A percentile compares a stretch with the other conserved stretches of the same genome.
Evolutionary conservation across 805 yeast genomes (phyloP).

Genomic region (Suhomyces canberraensis): DNA sequence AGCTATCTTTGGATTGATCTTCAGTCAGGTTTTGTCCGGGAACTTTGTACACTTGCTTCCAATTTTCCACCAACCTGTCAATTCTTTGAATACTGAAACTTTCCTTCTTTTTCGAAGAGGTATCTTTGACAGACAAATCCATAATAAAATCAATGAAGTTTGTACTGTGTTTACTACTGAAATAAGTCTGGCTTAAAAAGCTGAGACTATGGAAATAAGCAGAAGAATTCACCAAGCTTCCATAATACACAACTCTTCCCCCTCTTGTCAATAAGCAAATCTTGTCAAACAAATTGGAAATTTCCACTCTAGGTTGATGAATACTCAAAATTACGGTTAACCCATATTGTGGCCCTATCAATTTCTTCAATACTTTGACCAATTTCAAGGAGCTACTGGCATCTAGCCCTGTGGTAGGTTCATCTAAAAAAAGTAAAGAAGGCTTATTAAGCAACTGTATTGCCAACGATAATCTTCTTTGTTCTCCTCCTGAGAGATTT

Average conservation of each 20-base stretch:
- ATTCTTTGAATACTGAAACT: slow-evolving; percentile 6
- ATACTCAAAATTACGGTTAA: slow-evolving; percentile 23
- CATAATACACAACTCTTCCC: slow-evolving; percentile 23
- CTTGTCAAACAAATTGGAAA: slow-evolving; percentile 20
- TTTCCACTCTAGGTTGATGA: slow-evolving; percentile 26
- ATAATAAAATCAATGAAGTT: slow-evolving; percentile 12
- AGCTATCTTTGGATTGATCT: background rate
- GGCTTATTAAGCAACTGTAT: slow-evolving; percentile 23
- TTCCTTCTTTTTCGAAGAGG: slow-evolving; percentile 10
- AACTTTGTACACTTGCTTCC: slow-evolving; percentile 7
- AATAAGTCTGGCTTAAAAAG: background rate
- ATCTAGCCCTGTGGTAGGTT: slow-evolving; percentile 29
- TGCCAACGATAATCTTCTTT: slow-evolving; percentile 22
- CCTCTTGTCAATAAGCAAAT: slow-evolving; percentile 25
- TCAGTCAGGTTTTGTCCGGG: background rate
- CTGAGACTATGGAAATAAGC: slow-evolving; percentile 13
- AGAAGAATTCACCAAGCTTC: slow-evolving; percentile 16
- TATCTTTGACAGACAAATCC: slow-evolving; percentile 13
- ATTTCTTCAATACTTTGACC: slow-evolving; percentile 18
- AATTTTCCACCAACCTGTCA: slow-evolving; percentile 9
- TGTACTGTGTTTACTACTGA: slow-evolving; percentile 4
- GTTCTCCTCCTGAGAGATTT: slow-evolving; percentile 26
- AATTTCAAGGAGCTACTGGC: slow-evolving; percentile 24
- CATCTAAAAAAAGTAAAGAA: slow-evolving; percentile 22
- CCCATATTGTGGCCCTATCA: slow-evolving; percentile 23